Evolutionary conservation across 768 basidiomycete species (phyloP), one percentile per base, ranked within the genome.

Genomic region (Lentinula raphanica): DNA sequence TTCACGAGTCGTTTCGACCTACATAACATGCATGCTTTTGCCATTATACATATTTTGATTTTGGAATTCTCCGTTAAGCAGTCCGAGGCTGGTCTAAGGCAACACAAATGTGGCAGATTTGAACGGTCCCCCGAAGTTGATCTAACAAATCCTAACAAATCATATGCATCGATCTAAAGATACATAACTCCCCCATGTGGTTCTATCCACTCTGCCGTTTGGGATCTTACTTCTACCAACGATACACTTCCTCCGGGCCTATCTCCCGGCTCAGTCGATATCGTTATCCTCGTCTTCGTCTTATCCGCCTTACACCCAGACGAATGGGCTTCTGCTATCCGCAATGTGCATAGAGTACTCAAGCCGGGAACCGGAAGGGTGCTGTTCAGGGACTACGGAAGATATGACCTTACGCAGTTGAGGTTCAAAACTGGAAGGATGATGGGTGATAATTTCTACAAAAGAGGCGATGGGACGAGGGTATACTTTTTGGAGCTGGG

Each of bases 401-500:
- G 96, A 25, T 81, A 98, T 67, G 96, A 99, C 68, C 82, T 99
- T 45, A 92, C 97, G 1, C 96, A 98, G 70, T 76, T 99, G 45
- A 81, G 97, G 9, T 97, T 99, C 78, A 97, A 93, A 71, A 79
- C 80, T 6, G 86, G 88, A 1, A 80, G 97, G 11, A 80, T 98
- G 56, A 81, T 98, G 11, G 90, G 93, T 42, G 93, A 95, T 48
- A 95, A 97, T 68, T 87, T 99, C 63, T 99, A 99, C 66, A 89
- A 97, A 53, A 83, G 97, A 36, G 97, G 97, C 0, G 97, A 99
- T 74, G 95, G 93, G 66, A 98, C 97, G 0, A 79, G 97, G 38
- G 97, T 99, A 0, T 98, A 98, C 71, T 99, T 98, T 70, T 99
- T 99, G 63, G 89, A 92, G 60, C 70, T 91, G 11, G 91, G 94